A percentile compares a stretch with the other conserved stretches of the same genome.
phyloP scores from a whole-genome alignment of 2,329 filamentous ascomycete genomes.

The Stagonosporopsis tanaceti region DNA sequence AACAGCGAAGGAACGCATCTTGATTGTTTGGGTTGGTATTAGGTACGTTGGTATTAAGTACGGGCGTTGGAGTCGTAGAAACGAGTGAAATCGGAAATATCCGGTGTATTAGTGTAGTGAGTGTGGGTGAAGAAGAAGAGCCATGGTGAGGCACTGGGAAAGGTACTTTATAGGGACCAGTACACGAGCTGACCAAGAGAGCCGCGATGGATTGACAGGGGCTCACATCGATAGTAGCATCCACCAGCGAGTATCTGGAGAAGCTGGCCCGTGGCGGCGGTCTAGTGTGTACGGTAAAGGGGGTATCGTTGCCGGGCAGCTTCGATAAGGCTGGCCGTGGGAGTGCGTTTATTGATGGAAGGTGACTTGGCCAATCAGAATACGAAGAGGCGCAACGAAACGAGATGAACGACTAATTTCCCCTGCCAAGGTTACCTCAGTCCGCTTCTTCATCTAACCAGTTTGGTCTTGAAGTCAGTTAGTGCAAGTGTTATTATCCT shows the following conservation, averaged over 20 bases:
- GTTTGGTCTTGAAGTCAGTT: conserved; percentile 22
- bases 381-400: conserved; percentile 30
- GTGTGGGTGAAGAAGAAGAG: conserved; percentile 47
- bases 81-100: conserved; percentile 53
- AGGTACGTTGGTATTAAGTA: conserved; percentile 47
- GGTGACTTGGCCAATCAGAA: conserved; percentile 31
- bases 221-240: conserved; percentile 35
- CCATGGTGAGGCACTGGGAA: conserved; percentile 24
- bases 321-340: conserved; percentile 33
- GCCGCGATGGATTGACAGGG: conserved; percentile 34
- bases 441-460: conserved; percentile 31
- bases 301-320: conserved; percentile 32
- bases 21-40: conserved; percentile 48
- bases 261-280: conserved; percentile 39
- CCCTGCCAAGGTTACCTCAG: conserved; percentile 40
- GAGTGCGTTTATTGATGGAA: conserved; percentile 44
- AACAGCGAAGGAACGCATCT: conserved; percentile 50
- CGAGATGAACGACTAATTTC: conserved; percentile 46
- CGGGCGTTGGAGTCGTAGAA: conserved; percentile 41
- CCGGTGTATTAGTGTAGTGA: conserved; percentile 49
- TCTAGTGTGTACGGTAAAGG: conserved; percentile 41
- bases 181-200: conserved; percentile 36
- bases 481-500: conserved; percentile 28
- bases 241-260: conserved; percentile 34
- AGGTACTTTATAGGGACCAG: conserved; percentile 47